Evolutionary conservation across 768 basidiomycete species (phyloP).

Genomic region (Pleurotus citrinopileatus): DNA sequence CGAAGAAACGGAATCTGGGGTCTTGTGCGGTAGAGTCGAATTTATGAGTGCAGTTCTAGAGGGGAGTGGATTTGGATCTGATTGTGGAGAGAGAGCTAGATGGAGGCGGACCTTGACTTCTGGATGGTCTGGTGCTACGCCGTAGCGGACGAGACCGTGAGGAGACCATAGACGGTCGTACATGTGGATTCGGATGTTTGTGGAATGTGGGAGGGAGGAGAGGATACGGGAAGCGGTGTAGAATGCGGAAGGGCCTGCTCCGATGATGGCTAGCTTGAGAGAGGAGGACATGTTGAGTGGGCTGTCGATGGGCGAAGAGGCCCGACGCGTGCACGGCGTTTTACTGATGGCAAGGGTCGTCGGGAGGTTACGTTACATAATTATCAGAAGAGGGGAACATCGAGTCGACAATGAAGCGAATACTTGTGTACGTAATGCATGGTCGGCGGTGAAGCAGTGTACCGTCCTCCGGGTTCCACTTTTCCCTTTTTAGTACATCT

Average conservation of each 20-base stretch:
- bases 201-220: conserved; percentile 29
- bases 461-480: too few species aligned
- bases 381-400: too few species aligned
- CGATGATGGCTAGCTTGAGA: conserved; percentile 84
- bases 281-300: too few species aligned
- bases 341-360: too few species aligned
- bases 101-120: conserved; percentile 78
- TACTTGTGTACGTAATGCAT: too few species aligned
- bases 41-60: conserved; percentile 93
- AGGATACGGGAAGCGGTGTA: conserved; percentile 90
- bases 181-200: conserved; percentile 64
- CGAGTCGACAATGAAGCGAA: too few species aligned
- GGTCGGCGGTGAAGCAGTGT: too few species aligned
- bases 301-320: too few species aligned
- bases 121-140: conserved; percentile 97
- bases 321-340: too few species aligned
- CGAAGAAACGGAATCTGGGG: conserved; percentile 83
- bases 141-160: conserved; percentile 92
- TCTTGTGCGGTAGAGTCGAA: conserved; percentile 84
- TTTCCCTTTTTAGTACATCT: too few species aligned
- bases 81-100: neutral
- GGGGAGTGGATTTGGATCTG: neutral
- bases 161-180: conserved; percentile 94
- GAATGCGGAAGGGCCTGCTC: conserved; percentile 96
- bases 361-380: too few species aligned